A percentile compares a stretch with the other conserved stretches of the same genome.
phyloP scores from a whole-genome alignment of 371 early-diverging fungal species.

The Zychaea mexicana region DNA sequence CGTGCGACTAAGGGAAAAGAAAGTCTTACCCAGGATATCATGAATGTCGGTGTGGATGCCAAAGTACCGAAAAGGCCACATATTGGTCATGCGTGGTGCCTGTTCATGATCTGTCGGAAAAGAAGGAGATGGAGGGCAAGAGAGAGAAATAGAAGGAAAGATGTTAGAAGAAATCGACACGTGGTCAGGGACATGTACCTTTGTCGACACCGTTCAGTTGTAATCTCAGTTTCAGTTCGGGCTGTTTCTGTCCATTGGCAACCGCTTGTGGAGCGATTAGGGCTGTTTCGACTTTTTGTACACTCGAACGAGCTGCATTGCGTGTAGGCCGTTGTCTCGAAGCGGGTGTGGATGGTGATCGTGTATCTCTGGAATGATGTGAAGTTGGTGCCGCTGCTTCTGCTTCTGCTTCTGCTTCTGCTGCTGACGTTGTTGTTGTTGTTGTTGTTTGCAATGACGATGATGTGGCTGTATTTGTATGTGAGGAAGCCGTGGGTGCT shows the following conservation, averaged over 20 bases:
- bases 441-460: no score
- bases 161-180: neutral
- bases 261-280: neutral
- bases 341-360: neutral
- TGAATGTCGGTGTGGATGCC: slow-evolving; percentile 72
- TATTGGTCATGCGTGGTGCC: slow-evolving; percentile 46
- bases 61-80: slow-evolving; percentile 91
- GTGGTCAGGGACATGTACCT: neutral
- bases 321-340: neutral
- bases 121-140: neutral
- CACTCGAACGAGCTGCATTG: slow-evolving; percentile 8
- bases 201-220: neutral
- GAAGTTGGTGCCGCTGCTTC: slow-evolving; percentile 4
- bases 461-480: slow-evolving; percentile 12
- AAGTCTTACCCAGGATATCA: slow-evolving; percentile 72
- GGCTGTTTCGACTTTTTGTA: slow-evolving; percentile 15
- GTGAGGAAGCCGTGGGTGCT: neutral
- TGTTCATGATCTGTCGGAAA: neutral
- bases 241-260: slow-evolving; percentile 11
- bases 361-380: neutral
- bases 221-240: slow-evolving; percentile 1
- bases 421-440: no score
- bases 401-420: slow-evolving; percentile 17
- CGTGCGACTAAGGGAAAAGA: no score
- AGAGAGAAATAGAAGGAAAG: neutral